Conservation (phyloP, 768 basidiomycete species). For the Boletus reticulatus region DNA sequence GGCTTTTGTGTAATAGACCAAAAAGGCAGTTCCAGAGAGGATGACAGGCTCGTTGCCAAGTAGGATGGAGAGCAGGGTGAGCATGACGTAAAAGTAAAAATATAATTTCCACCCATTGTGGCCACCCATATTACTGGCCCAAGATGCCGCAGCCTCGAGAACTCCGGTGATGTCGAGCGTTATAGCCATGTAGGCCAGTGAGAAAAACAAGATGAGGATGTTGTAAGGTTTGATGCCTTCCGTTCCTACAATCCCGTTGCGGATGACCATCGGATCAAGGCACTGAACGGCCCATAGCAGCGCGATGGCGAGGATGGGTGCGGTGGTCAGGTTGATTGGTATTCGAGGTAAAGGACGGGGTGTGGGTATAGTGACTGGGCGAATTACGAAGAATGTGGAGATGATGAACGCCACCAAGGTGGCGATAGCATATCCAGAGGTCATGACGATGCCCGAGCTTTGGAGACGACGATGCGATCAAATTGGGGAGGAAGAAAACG, state of each 20-base stretch:
- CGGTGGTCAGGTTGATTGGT: constrained; percentile 49
- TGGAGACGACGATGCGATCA: too few species aligned
- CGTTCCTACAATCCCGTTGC: too few species aligned
- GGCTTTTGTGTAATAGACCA: too few species aligned
- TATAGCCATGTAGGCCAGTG: constrained; percentile 89
- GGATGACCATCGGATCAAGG: neutral
- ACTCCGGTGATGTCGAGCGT: constrained; percentile 89
- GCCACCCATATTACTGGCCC: constrained; percentile 81
- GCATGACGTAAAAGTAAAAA: constrained; percentile 75
- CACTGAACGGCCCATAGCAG: constrained; percentile 58
- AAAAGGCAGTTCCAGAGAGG: too few species aligned
- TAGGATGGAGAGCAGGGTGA: constrained; percentile 60
- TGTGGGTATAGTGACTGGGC: constrained; percentile 41
- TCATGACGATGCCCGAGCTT: constrained; percentile 49
- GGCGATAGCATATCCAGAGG: constrained; percentile 64
- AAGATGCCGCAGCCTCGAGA: constrained; percentile 83
- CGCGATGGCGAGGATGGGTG: constrained; percentile 51
- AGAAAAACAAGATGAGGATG: constrained; percentile 64
- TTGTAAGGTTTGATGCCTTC: too few species aligned
- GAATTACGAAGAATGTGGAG: constrained; percentile 53
- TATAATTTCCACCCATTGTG: constrained; percentile 67
- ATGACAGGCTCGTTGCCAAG: too few species aligned
- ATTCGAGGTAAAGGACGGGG: constrained; percentile 33
- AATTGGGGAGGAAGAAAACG: too few species aligned
- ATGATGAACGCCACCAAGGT: constrained; percentile 52